Percentiles rank a stretch among this genome's conserved stretches.
Conservation (phyloP, 1,284 basidiomycete genomes). For the Trichosporon ovoides region DNA sequence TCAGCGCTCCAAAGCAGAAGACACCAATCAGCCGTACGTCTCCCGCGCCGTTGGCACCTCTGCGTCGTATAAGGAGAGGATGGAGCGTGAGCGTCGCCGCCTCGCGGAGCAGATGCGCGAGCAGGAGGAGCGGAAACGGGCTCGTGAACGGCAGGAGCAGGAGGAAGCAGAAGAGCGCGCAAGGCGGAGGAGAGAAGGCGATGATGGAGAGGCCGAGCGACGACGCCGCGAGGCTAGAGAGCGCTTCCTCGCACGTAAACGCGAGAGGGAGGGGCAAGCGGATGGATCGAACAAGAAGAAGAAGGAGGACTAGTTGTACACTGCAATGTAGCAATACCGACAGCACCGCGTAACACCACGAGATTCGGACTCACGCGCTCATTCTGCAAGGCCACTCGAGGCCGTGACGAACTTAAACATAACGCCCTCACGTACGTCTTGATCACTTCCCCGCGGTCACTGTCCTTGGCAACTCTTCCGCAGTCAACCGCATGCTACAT, state of each 20-base stretch:
- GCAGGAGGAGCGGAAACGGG: constrained; percentile 56
- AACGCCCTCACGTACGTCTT: too few species aligned
- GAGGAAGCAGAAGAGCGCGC: constrained; percentile 49
- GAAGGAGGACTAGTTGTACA: background rate
- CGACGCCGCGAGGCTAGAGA: constrained; percentile 67
- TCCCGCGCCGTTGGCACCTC: constrained; percentile 69
- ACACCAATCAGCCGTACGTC: constrained; percentile 42
- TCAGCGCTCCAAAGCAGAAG: constrained; percentile 48
- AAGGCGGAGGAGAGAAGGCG: constrained; percentile 49
- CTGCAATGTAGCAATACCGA: too few species aligned
- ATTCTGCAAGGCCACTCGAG: too few species aligned
- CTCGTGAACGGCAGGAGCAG: constrained; percentile 55
- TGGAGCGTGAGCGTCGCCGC: constrained; percentile 67
- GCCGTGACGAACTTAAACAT: too few species aligned
- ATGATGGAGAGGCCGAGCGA: constrained; percentile 56
- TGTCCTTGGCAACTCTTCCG: too few species aligned
- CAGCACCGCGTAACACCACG: too few species aligned
- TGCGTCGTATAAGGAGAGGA: constrained; percentile 71
- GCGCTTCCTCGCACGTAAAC: constrained; percentile 72
- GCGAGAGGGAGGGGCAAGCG: constrained; percentile 58
- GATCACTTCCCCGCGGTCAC: too few species aligned
- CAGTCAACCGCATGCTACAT: too few species aligned
- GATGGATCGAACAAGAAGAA: constrained; percentile 24
- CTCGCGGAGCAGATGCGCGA: constrained; percentile 67
- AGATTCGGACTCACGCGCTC: too few species aligned